phyloP scores from a whole-genome alignment of 371 early-diverging fungal species.

The Mortierella sp. region DNA sequence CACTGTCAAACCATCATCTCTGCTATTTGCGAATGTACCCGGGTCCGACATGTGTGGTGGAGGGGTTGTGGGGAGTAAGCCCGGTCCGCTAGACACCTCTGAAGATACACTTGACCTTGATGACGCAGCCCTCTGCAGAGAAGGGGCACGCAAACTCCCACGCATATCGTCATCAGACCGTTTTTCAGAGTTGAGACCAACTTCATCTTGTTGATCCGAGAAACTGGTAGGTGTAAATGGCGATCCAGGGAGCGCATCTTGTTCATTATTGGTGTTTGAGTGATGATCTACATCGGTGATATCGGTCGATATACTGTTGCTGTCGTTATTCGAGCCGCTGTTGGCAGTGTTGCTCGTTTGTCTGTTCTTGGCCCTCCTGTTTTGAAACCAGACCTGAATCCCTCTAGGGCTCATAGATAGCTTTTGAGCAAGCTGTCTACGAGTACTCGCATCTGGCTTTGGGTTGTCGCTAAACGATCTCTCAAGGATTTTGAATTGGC shows the following conservation, averaged over 20 bases:
- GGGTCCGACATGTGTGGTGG: neutral
- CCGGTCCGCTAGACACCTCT: neutral
- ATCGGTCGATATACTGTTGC: neutral
- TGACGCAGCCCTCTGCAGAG: neutral
- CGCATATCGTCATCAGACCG: neutral
- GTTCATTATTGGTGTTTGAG: slow-evolving; percentile 6
- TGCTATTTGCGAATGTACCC: neutral
- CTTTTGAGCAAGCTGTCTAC: slow-evolving; percentile 75
- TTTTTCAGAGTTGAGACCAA: neutral
- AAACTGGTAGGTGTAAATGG: neutral
- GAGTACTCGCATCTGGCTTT: slow-evolving; percentile 77
- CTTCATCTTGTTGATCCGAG: slow-evolving; percentile 6
- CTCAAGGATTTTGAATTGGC: slow-evolving; percentile 78
- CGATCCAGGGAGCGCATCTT: neutral
- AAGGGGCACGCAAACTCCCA: neutral
- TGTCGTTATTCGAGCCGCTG: slow-evolving; percentile 10
- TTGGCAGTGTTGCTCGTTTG: slow-evolving; percentile 12
- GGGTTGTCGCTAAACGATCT: slow-evolving; percentile 74
- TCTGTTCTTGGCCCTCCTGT: slow-evolving; percentile 88
- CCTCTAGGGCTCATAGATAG: slow-evolving; percentile 91
- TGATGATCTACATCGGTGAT: neutral
- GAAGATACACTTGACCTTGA: neutral
- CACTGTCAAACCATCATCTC: neutral
- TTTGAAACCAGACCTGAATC: slow-evolving; percentile 99
- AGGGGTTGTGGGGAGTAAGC: neutral